Evolutionary conservation across 1,284 basidiomycete species (phyloP).

Genomic region (Stygiomarasmius scandens): DNA sequence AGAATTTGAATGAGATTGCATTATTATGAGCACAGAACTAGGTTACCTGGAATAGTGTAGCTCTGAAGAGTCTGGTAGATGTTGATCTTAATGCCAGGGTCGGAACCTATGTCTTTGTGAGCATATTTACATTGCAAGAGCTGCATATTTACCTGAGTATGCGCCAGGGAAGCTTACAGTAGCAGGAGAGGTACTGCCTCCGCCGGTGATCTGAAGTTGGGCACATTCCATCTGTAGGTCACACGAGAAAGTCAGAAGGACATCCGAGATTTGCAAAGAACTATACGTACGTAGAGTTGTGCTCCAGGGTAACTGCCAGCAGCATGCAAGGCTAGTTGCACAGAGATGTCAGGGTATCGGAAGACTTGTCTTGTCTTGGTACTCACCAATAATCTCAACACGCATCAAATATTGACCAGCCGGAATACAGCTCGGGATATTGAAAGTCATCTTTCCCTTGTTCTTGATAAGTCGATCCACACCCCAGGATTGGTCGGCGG

Average conservation of each 20-base stretch:
- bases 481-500: conserved; percentile 30
- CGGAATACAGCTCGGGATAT: conserved; percentile 40
- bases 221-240: conserved; percentile 38
- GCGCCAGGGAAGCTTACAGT: conserved; percentile 57
- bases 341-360: not conserved
- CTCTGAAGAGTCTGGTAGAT: conserved; percentile 34
- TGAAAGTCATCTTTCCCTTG: conserved; percentile 46
- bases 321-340: conserved; percentile 21
- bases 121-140: not conserved
- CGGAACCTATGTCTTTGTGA: conserved; percentile 27
- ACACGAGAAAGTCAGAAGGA: not conserved
- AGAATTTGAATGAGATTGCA: not conserved
- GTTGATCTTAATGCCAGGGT: conserved; percentile 45
- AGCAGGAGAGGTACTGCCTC: conserved; percentile 41
- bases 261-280: not conserved
- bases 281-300: conserved; percentile 44
- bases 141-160: conserved; percentile 33
- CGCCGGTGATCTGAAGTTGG: conserved; percentile 47
- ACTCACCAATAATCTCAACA: conserved; percentile 21
- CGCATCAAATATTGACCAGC: conserved; percentile 45
- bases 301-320: conserved; percentile 36
- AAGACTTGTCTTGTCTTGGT: not conserved
- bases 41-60: conserved; percentile 44
- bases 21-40: not conserved
- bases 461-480: conserved; percentile 44